phyloP scores from a whole-genome alignment of 164 flowering plant species.

The Tetracentron sinense region DNA sequence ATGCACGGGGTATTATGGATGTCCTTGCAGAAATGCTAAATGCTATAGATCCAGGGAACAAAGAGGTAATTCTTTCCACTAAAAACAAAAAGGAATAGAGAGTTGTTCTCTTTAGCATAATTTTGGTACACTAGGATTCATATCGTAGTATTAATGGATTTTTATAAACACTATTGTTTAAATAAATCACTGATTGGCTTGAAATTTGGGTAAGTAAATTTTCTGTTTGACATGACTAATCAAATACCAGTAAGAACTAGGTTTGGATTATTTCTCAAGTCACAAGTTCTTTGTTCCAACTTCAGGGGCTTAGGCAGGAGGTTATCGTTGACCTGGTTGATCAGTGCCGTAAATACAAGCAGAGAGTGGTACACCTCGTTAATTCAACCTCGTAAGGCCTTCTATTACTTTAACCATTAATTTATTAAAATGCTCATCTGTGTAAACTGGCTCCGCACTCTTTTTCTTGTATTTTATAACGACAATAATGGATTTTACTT shows the following conservation, averaged over 20 bases:
- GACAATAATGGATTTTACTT: neutral
- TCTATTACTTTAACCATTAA: constrained; percentile 2
- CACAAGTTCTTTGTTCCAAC: no score
- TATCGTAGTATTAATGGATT: no score
- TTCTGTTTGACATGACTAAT: no score
- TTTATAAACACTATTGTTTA: no score
- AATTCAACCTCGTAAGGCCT: constrained; percentile 82
- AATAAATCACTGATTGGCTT: no score
- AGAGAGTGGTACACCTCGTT: constrained; percentile 91
- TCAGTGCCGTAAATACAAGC: constrained; percentile 90
- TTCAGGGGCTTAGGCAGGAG: constrained; percentile 86
- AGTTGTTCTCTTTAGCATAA: no score
- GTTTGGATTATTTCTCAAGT: no score
- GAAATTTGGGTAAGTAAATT: no score
- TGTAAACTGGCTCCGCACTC: neutral
- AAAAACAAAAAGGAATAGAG: no score
- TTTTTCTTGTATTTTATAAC: neutral
- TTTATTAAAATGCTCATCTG: neutral
- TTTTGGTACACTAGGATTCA: no score
- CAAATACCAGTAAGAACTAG: no score
- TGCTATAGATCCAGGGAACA: constrained; percentile 75
- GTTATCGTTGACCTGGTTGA: constrained; percentile 91
- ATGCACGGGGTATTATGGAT: constrained; percentile 97
- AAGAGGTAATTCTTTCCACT: constrained; percentile 30
- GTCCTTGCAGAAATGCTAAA: constrained; percentile 95